Percentiles rank a stretch among this genome's conserved stretches.
Conservation (phyloP, 2,329 filamentous ascomycete genomes). For the Didymella pinodella region DNA sequence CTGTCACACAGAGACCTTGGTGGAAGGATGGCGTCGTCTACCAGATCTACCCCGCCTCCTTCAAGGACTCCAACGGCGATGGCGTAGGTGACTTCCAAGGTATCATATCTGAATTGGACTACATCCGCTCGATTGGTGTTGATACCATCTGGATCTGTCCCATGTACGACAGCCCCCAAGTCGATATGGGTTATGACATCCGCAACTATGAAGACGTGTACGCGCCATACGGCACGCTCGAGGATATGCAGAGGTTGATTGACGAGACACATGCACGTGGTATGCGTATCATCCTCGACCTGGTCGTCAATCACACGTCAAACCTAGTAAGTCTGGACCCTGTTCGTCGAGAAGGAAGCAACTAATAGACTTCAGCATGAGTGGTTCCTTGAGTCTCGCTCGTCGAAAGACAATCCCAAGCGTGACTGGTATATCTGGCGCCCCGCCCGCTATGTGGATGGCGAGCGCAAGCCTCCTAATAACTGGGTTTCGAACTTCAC, state of each 20-base stretch:
- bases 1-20: conserved; percentile 54
- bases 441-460: conserved; percentile 58
- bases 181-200: conserved; percentile 55
- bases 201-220: conserved; percentile 52
- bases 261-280: conserved; percentile 46
- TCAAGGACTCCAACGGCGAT: conserved; percentile 65
- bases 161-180: conserved; percentile 57
- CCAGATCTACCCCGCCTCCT: conserved; percentile 69
- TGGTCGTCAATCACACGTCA: conserved; percentile 53
- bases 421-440: conserved; percentile 66
- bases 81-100: conserved; percentile 66
- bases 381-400: conserved; percentile 66
- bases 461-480: conserved; percentile 73
- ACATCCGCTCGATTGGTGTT: conserved; percentile 59
- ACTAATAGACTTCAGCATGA: conserved; percentile 50
- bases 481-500: conserved; percentile 74
- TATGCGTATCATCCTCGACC: conserved; percentile 51
- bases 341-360: too few relatives aligned
- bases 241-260: conserved; percentile 51
- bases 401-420: conserved; percentile 59
- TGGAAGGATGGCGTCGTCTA: conserved; percentile 70
- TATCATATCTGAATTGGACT: conserved; percentile 65
- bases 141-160: conserved; percentile 50
- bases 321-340: conserved; percentile 35
- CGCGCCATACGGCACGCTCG: conserved; percentile 51